Conservation (phyloP, 1,284 basidiomycete genomes). For the Psilocybe mexicana region DNA sequence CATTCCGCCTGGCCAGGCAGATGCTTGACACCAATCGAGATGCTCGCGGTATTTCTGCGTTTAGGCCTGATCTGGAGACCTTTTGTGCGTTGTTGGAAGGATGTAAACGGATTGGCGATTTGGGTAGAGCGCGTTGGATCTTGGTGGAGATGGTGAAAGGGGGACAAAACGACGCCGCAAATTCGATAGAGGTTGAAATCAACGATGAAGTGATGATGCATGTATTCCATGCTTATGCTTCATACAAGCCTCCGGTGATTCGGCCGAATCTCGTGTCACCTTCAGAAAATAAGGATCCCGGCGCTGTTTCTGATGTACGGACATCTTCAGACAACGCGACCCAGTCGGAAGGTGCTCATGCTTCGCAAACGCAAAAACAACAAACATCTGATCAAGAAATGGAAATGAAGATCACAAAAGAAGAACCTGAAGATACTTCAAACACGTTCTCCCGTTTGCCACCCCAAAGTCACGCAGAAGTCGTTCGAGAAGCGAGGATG, state of each 20-base stretch:
- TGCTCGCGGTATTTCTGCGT: conserved; percentile 53
- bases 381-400: background rate
- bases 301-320: conserved; percentile 6
- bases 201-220: conserved; percentile 80
- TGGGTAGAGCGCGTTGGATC: conserved; percentile 86
- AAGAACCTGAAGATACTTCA: conserved; percentile 13
- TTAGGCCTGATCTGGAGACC: conserved; percentile 68
- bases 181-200: conserved; percentile 39
- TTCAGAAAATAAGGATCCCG: background rate
- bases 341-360: background rate
- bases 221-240: conserved; percentile 87
- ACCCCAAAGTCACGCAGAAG: conserved; percentile 75
- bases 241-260: conserved; percentile 73
- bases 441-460: conserved; percentile 59
- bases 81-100: conserved; percentile 88
- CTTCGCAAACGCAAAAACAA: background rate
- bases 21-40: conserved; percentile 79
- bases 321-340: background rate
- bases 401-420: conserved; percentile 8
- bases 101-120: conserved; percentile 84
- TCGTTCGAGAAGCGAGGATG: conserved; percentile 69
- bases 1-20: conserved; percentile 75
- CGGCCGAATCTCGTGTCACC: conserved; percentile 42
- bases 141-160: conserved; percentile 79
- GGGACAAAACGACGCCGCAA: conserved; percentile 15